phyloP scores from a whole-genome alignment of 139 green algal species.

The Trebouxia sp. region DNA sequence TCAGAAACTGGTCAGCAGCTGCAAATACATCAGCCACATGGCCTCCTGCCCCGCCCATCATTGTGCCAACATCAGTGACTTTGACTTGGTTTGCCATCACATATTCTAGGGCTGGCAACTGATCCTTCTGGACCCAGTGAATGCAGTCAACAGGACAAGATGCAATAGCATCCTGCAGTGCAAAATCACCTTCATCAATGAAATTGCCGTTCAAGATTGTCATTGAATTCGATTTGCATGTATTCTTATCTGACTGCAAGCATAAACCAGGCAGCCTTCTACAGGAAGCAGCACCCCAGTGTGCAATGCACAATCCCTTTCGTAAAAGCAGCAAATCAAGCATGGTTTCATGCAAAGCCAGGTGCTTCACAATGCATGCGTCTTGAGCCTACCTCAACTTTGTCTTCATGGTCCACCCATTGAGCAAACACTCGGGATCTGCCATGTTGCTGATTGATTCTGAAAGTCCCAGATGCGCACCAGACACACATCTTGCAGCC shows the following conservation, averaged over 20 bases:
- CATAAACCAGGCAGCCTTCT: neutral
- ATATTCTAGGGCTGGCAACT: slow-evolving; percentile 81
- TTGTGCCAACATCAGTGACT: slow-evolving; percentile 71
- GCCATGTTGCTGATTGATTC: slow-evolving; percentile 78
- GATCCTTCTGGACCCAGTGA: slow-evolving; percentile 78
- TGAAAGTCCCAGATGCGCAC: slow-evolving; percentile 74
- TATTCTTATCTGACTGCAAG: neutral
- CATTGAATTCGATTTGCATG: neutral
- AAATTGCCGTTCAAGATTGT: neutral
- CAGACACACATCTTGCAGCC: slow-evolving; percentile 89
- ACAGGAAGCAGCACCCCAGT: neutral
- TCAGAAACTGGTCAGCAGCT: slow-evolving; percentile 48
- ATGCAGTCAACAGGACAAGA: slow-evolving; percentile 89
- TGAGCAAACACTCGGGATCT: slow-evolving; percentile 72
- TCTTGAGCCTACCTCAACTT: slow-evolving; percentile 57
- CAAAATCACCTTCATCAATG: neutral
- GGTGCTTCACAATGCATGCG: neutral
- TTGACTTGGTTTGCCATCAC: slow-evolving; percentile 65
- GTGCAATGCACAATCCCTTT: too few relatives aligned
- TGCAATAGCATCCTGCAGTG: slow-evolving; percentile 55
- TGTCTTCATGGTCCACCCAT: slow-evolving; percentile 79
- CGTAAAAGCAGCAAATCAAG: neutral
- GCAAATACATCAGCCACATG: slow-evolving; percentile 46
- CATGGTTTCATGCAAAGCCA: neutral
- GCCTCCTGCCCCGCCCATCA: slow-evolving; percentile 76